Percentiles rank a stretch among this genome's conserved stretches.
These are phyloP conservation scores for Candida mesenterica DNA, from an alignment of 1,139 yeast species.

Conservation along the genomic window DNA sequence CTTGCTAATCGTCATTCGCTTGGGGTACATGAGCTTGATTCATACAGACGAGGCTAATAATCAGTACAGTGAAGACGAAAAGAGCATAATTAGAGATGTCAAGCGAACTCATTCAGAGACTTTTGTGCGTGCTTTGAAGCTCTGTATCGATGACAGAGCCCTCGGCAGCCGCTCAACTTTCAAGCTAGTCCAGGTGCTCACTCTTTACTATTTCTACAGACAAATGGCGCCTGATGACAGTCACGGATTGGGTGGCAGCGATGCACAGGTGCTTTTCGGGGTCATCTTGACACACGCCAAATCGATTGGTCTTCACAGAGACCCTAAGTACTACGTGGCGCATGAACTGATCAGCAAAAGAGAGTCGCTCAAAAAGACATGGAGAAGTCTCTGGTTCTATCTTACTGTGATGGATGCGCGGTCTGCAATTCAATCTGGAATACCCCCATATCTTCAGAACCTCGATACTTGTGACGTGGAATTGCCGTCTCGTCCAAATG, in stretches of 20 bases:
- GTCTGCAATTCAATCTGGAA: conserved; percentile 36
- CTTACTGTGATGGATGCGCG: conserved; percentile 32
- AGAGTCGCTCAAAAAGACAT: conserved; percentile 26
- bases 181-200: conserved; percentile 43
- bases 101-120: conserved; percentile 25
- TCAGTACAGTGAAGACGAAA: conserved; percentile 30
- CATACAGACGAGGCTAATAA: conserved; percentile 35
- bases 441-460: conserved; percentile 27
- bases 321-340: conserved; percentile 34
- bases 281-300: conserved; percentile 39
- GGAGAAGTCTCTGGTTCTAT: conserved; percentile 43
- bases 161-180: conserved; percentile 31
- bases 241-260: conserved; percentile 45
- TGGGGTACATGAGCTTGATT: conserved; percentile 42
- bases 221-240: conserved; percentile 44
- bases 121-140: conserved; percentile 24
- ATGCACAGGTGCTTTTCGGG: conserved; percentile 41
- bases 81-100: conserved; percentile 24
- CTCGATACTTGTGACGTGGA: conserved; percentile 36
- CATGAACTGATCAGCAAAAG: conserved; percentile 33
- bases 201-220: conserved; percentile 36
- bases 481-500: conserved; percentile 19
- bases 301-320: conserved; percentile 45
- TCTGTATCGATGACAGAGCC: conserved; percentile 34
- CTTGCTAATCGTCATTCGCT: conserved; percentile 29